phyloP scores from a whole-genome alignment of 192 early-diverging fungal species.

The Coemansia sp. region DNA sequence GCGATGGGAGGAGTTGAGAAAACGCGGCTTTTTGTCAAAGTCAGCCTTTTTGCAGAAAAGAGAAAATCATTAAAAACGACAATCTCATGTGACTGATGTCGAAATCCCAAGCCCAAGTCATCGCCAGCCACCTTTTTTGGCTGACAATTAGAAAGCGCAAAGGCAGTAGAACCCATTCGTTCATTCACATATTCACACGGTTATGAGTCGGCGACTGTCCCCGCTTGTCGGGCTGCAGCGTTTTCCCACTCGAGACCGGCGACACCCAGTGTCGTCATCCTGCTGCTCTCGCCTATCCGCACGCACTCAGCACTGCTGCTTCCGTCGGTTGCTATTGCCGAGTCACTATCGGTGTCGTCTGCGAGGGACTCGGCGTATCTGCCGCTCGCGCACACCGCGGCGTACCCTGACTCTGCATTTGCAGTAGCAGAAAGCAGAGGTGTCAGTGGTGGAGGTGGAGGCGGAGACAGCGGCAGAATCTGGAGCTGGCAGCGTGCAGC shows the following conservation, averaged over 20 bases:
- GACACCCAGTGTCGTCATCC: not conserved
- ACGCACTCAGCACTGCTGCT: slow-evolving; percentile 3
- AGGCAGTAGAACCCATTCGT: not conserved
- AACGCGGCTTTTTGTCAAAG: not conserved
- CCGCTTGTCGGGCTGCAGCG: not conserved
- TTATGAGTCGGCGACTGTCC: not conserved
- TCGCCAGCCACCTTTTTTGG: no score
- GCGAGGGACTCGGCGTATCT: not conserved
- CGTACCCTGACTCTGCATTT: not conserved
- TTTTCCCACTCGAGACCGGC: not conserved
- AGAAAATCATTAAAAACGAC: no score
- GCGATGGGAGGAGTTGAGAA: not conserved
- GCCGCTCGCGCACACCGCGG: not conserved
- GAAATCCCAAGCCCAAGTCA: no score
- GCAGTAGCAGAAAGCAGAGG: not conserved
- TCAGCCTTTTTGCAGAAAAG: no score
- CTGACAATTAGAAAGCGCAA: no score
- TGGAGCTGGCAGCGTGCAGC: not conserved
- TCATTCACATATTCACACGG: not conserved
- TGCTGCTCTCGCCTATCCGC: not conserved
- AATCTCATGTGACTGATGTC: no score
- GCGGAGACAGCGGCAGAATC: not conserved
- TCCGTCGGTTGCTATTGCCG: not conserved
- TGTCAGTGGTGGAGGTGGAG: not conserved
- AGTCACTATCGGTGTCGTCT: not conserved